Percentiles rank a stretch among this genome's conserved stretches.
Conservation (phyloP, 371 early-diverging fungal genomes). For the Entomophthora muscae region DNA sequence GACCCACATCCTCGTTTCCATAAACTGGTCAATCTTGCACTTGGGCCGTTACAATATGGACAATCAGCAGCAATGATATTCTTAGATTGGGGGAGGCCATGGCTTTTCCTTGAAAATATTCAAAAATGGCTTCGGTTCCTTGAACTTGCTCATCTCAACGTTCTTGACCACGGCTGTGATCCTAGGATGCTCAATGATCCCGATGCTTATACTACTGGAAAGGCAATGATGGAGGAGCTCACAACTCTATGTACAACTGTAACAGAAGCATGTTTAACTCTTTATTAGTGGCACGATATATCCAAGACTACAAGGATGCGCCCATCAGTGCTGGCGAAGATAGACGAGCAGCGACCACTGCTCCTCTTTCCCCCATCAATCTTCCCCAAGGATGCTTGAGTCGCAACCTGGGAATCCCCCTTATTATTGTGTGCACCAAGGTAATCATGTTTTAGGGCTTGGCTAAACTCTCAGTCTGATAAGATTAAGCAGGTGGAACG, state of each 20-base stretch:
- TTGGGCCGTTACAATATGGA: slow-evolving; percentile 39
- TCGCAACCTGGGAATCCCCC: slow-evolving; percentile 71
- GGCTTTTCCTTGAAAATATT: slow-evolving; percentile 66
- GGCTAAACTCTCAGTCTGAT: slow-evolving; percentile 40
- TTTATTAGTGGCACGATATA: slow-evolving; percentile 30
- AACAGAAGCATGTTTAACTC: not conserved
- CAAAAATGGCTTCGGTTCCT: slow-evolving; percentile 66
- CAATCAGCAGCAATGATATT: slow-evolving; percentile 55
- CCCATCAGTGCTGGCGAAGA: slow-evolving; percentile 13
- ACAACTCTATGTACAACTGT: slow-evolving; percentile 37
- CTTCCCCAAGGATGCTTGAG: slow-evolving; percentile 65
- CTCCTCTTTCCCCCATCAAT: slow-evolving; percentile 14
- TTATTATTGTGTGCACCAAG: slow-evolving; percentile 80
- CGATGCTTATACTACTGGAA: slow-evolving; percentile 37
- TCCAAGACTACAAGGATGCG: slow-evolving; percentile 38
- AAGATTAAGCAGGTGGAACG: slow-evolving; percentile 53
- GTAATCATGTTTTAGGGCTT: slow-evolving; percentile 28
- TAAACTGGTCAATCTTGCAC: slow-evolving; percentile 54
- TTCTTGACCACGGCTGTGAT: slow-evolving; percentile 32
- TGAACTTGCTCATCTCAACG: slow-evolving; percentile 33
- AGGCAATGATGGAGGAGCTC: slow-evolving; percentile 49
- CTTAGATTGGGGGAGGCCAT: slow-evolving; percentile 84
- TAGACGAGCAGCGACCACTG: not conserved
- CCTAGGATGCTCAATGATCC: slow-evolving; percentile 19
- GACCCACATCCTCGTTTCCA: slow-evolving; percentile 50